Evolutionary conservation across 2,329 filamentous ascomycete genomes (phyloP), one percentile per base, ranked within the genome.

Genomic region (Fusarium anguioides): DNA sequence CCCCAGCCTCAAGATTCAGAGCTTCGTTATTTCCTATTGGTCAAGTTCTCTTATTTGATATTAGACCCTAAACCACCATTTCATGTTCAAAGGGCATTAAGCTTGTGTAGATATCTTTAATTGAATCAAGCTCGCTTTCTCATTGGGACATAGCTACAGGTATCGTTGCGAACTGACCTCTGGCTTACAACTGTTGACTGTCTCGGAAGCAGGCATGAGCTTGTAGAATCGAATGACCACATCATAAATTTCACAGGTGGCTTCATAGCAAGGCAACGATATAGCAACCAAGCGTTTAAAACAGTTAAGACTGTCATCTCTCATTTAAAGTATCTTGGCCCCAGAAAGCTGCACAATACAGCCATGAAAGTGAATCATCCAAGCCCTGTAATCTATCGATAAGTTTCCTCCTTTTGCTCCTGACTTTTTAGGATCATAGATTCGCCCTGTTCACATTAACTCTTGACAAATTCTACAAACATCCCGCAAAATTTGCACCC

Each of bases 391-490:
- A 37, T 59, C 26, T 42, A 60, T 60, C 18, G n/a, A 44, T 26
- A 29, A 37, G 45, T 21, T 20, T 29, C 64, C 39, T 46, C 40
- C 35, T 50, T 53, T 48, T 44, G 20, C 37, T 49, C 33, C 39
- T 26, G 12, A 44, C 39, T 64, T 57, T 58, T 66, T 60, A 41
- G 39, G 31, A 51, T 64, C 64, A 49, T 64, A 54, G 64, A 67
- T 60, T 53, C 51, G 40, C 55, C 64, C 45, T 42, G 26, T 58
- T 59, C 52, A 58, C 55, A 58, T 58, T 20, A 40, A 48, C 40
- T 59, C 55, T 56, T 58, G 24, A 35, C 17, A 26, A 8, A 18
- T 17, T 23, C 6, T 41, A 5, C 33, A 51, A 52, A 14, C 18
- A 27, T 21, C 46, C 26, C 36, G 31, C 23, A 49, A 31, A 21